Evolutionary conservation across 2,329 filamentous ascomycete genomes (phyloP), one percentile per base, ranked within the genome.

Genomic region (Cladosporium colombiae): DNA sequence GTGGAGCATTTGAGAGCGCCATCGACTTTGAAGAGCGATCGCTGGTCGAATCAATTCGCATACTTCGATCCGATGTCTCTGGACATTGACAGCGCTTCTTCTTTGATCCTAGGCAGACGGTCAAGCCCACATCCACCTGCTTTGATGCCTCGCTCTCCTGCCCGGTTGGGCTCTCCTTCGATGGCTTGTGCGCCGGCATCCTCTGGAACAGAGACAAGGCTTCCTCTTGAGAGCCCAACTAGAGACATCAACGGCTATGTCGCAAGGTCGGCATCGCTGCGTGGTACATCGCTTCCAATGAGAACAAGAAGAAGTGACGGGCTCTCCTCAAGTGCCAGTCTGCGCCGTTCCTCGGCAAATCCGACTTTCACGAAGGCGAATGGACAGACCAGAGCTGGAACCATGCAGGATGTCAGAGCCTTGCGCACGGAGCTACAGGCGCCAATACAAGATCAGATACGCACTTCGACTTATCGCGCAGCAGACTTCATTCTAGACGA

Each of bases 41-140:
- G 31, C 40, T 62, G 52, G 56, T 44, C 33, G 4, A 25, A 62
- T 21, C 53, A 35, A n/a, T 50, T 37, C n/a, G 46, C 52, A 14
- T 65, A 46, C 23, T 56, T 56, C 14, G 66, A 67, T 25, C 62
- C 62, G 5, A 52, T 67, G 56, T 62, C 62, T 8, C 27, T 65
- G 25, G 37, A 49, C n/a, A 62, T 67, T 18, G 66, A 67, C n/a
- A 50, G 56, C 11, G 66, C 66, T 14, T 65, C 62, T 3, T 58
- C 53, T 13, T 11, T 65, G 27, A 65, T 67, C 31, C 13, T 29
- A 5, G 50, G 33, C 4, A 25, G 33, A 18, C 56, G 33, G 6
- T 37, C 56, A 8, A 46, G 56, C 18, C 56, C 33, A n/a, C 5
- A n/a, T 13, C 25, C 56, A 21, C 55, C 55, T 25, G 21, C 33